Percentiles rank a stretch among this genome's conserved stretches.
Evolutionary conservation across 1,284 basidiomycete species (phyloP).

Genomic region (Tilletia caries): DNA sequence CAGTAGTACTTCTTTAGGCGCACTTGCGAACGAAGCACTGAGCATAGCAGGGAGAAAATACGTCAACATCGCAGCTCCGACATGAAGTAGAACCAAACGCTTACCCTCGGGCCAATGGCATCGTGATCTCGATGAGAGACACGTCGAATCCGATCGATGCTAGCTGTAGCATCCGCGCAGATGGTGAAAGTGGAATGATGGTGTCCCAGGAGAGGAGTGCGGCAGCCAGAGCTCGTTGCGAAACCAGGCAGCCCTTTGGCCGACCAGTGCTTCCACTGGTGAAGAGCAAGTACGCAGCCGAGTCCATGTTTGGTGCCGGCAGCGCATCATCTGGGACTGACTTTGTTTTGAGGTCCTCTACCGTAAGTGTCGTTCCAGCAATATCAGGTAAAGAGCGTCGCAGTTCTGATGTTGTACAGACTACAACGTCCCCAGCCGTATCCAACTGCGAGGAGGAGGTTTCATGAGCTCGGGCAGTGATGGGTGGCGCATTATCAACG

Average conservation of each 20-base stretch:
- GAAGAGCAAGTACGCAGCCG: slow-evolving; percentile 46
- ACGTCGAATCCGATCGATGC: slow-evolving; percentile 51
- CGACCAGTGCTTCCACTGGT: slow-evolving; percentile 48
- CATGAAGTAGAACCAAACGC: background rate
- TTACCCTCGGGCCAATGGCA: slow-evolving; percentile 47
- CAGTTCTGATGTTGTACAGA: background rate
- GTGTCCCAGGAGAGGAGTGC: slow-evolving; percentile 46
- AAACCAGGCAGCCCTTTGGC: slow-evolving; percentile 48
- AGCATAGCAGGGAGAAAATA: background rate
- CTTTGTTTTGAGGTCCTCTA: too few relatives aligned
- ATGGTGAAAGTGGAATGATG: slow-evolving; percentile 36
- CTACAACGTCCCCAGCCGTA: background rate
- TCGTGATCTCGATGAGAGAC: slow-evolving; percentile 50
- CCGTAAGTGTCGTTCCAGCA: background rate
- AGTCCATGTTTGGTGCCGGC: slow-evolving; percentile 20
- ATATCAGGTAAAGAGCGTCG: too few relatives aligned
- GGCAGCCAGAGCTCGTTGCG: slow-evolving; percentile 42
- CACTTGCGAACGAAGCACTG: slow-evolving; percentile 34
- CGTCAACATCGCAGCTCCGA: background rate
- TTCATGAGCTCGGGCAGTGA: background rate
- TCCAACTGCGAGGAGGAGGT: background rate
- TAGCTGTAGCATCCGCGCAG: slow-evolving; percentile 41
- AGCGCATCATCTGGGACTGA: background rate
- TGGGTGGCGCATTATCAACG: too few relatives aligned
- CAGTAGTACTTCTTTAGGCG: slow-evolving; percentile 45